Evolutionary conservation across 2,329 filamentous ascomycete genomes (phyloP).

Genomic region (Zymoseptoria tritici): DNA sequence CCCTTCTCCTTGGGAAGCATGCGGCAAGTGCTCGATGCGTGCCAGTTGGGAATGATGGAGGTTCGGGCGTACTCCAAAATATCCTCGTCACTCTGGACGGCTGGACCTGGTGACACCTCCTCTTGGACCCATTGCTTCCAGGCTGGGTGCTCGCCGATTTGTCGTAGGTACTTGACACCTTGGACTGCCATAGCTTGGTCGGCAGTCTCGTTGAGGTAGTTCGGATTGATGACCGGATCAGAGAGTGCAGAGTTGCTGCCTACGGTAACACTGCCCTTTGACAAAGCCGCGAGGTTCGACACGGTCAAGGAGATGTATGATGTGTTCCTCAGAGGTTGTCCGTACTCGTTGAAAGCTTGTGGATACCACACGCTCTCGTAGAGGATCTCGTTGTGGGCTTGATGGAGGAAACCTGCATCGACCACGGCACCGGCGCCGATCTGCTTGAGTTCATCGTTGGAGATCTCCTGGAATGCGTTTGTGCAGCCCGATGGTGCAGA

Average conservation of each 20-base stretch:
- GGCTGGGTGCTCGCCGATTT: slow-evolving; percentile 10
- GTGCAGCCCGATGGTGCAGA: slow-evolving; percentile 12
- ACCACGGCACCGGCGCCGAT: slow-evolving; percentile 11
- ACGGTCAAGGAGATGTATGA: slow-evolving; percentile 7
- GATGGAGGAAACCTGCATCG: slow-evolving; percentile 3
- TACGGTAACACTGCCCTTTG: slow-evolving; percentile 4
- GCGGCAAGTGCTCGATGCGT: slow-evolving; percentile 16
- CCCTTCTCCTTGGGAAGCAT: slow-evolving; percentile 15
- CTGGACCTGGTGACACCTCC: slow-evolving; percentile 8
- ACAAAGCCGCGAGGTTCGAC: slow-evolving; percentile 5
- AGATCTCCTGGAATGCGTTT: slow-evolving; percentile 14
- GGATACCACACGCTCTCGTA: slow-evolving; percentile 13
- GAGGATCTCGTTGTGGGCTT: slow-evolving; percentile 14
- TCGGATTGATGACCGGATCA: slow-evolving; percentile 13
- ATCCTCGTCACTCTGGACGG: slow-evolving; percentile 10
- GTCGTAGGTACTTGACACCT: slow-evolving; percentile 12
- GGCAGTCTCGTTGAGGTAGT: slow-evolving; percentile 13
- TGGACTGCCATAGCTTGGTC: slow-evolving; percentile 15
- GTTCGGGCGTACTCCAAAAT: slow-evolving; percentile 10
- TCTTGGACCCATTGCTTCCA: slow-evolving; percentile 11
- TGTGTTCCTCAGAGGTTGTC: slow-evolving; percentile 2
- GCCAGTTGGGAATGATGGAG: slow-evolving; percentile 15
- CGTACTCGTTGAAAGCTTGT: slow-evolving; percentile 7
- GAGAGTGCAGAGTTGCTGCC: slow-evolving; percentile 4
- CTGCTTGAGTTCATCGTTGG: slow-evolving; percentile 6